A percentile compares a stretch with the other conserved stretches of the same genome.
phyloP scores from a whole-genome alignment of 2,329 filamentous ascomycete species.

The Penicillium fuscoglaucum region DNA sequence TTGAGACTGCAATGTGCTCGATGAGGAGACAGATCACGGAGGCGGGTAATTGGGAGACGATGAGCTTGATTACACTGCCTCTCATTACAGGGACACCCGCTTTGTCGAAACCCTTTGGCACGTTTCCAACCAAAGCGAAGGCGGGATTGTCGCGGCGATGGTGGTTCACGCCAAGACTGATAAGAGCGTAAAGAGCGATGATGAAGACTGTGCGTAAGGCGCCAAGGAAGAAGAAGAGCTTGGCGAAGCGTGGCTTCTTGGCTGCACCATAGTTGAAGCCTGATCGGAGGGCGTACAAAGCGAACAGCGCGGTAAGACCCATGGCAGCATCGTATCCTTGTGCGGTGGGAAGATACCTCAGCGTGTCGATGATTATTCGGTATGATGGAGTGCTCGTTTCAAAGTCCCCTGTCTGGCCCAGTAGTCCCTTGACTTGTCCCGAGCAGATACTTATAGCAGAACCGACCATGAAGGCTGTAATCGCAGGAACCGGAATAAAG shows the following conservation, averaged over 20 bases:
- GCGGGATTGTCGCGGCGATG: constrained; percentile 60
- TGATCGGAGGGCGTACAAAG: constrained; percentile 72
- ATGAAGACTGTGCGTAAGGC: constrained; percentile 86
- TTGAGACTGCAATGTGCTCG: constrained; percentile 92
- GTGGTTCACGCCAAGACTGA: constrained; percentile 80
- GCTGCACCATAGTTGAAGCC: constrained; percentile 64
- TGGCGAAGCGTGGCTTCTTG: constrained; percentile 65
- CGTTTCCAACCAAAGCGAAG: constrained; percentile 71
- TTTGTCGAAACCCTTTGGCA: constrained; percentile 81
- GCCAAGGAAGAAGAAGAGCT: constrained; percentile 78
- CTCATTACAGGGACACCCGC: constrained; percentile 69
- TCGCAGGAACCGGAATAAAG: constrained; percentile 12
- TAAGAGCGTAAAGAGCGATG: constrained; percentile 84
- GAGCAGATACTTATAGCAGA: constrained; percentile 10
- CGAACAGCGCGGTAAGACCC: constrained; percentile 72
- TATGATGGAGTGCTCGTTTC: constrained; percentile 76
- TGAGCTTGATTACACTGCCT: constrained; percentile 62
- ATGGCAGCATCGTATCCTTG: constrained; percentile 72
- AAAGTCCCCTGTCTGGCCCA: constrained; percentile 60
- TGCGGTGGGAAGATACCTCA: constrained; percentile 66
- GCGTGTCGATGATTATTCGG: constrained; percentile 72
- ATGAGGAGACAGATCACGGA: constrained; percentile 85
- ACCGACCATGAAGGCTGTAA: constrained; percentile 14
- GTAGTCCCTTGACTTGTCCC: constrained; percentile 8
- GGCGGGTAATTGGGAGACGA: constrained; percentile 71